Conservation (phyloP, 73 alveolate genomes). For the Halteria grandinella region DNA sequence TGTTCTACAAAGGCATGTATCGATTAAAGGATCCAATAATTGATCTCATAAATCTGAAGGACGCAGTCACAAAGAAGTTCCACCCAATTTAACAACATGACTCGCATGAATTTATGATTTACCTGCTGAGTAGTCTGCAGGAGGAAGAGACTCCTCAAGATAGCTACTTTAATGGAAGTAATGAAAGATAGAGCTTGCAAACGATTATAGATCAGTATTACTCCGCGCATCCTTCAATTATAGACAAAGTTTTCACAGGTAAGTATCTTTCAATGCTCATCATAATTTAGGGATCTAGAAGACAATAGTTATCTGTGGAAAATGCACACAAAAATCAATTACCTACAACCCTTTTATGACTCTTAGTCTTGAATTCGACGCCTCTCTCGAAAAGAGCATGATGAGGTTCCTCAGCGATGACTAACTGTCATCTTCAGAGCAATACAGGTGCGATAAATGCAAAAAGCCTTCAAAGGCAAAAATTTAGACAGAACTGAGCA, state of each 20-base stretch:
- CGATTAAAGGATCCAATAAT: neutral
- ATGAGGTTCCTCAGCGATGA: neutral
- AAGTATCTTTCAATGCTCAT: neutral
- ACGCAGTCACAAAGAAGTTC: constrained; percentile 20
- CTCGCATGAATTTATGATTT: constrained; percentile 51
- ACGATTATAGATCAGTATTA: constrained; percentile 3
- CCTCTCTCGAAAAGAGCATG: neutral
- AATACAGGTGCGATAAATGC: constrained; percentile 58
- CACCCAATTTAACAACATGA: constrained; percentile 62
- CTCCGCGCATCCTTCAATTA: constrained; percentile 47
- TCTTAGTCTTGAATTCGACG: constrained; percentile 19
- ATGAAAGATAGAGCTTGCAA: neutral
- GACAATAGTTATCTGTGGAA: constrained; percentile 43
- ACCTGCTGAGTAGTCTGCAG: constrained; percentile 22
- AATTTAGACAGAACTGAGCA: constrained; percentile 29
- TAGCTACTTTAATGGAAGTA: constrained; percentile 7
- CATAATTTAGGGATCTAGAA: constrained; percentile 28
- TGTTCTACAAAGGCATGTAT: constrained; percentile 17
- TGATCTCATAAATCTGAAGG: neutral
- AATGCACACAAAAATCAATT: constrained; percentile 13
- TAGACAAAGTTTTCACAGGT: constrained; percentile 41
- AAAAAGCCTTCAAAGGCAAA: constrained; percentile 24
- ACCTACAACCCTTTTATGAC: constrained; percentile 51
- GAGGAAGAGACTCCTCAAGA: constrained; percentile 60
- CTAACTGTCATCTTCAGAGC: neutral